Evolutionary conservation across 768 basidiomycete species (phyloP), one percentile per base, ranked within the genome.

Genomic region (Agaricus bisporus): DNA sequence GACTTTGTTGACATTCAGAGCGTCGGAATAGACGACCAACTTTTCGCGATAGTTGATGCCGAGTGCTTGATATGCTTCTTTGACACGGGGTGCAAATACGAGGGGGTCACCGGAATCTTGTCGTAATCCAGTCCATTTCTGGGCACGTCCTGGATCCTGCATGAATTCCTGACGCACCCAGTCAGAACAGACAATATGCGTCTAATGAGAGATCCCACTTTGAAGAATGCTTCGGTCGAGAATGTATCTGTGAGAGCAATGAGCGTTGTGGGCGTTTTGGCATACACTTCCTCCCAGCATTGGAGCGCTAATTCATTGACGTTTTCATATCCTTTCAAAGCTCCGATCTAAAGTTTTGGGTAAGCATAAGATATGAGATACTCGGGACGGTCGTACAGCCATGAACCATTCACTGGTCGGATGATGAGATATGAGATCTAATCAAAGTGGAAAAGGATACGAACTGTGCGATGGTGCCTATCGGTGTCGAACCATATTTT

Each of bases 231-330:
- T 29, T 79, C 70, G 1, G 89, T 91, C 5, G 94, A 89, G 68
- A 97, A 98, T 0, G 97, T 99, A 69, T 99, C 97, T 12, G 97
- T 97, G 32, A 98, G 73, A 17, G 94, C 92, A 54, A 91, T 80
- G 50, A 86, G 78, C 2, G 63, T 54, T 4, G 62, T 59, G 26
- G 82, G 70, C 29, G 71, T 59, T 63, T 80, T 66, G 4, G 72
- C 69, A 60, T 88, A 86, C 39, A 87, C 83, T 44, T 80, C 68
- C 63, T 98, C 90, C 97, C 97, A 99, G 48, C 91, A 77, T 41
- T 86, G 77, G 64, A 98, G 73, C 0, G 93, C 91, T 10, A 72
- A 69, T 0, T 74, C 70, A 64, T 97, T 92, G 17, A 84, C 84
- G 37, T 78, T 68, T 52, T 86, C 80, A 63, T 98, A 98, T 5